phyloP scores from a whole-genome alignment of 805 yeast species.

The Yamadazyma philogaea region DNA sequence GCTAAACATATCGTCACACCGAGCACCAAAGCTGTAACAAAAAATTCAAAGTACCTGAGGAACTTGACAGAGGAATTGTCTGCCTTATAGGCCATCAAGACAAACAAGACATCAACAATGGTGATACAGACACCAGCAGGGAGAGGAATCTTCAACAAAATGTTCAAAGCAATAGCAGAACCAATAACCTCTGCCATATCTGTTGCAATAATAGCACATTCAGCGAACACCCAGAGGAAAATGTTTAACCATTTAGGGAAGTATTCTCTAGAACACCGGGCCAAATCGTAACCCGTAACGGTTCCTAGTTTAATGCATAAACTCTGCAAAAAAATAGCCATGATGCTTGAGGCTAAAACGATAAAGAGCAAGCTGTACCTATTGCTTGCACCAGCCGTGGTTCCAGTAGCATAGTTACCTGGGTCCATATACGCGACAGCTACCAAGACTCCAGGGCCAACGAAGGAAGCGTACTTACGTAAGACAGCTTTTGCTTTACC shows the following conservation, averaged over 20 bases:
- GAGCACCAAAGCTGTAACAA: slow-evolving; percentile 41
- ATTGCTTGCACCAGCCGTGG: slow-evolving; percentile 47
- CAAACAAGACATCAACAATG: slow-evolving; percentile 44
- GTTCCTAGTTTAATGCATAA: slow-evolving; percentile 47
- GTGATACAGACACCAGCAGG: slow-evolving; percentile 50
- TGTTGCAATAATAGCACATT: slow-evolving; percentile 49
- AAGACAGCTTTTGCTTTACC: neutral
- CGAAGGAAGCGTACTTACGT: slow-evolving; percentile 34
- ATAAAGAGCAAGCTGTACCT: slow-evolving; percentile 41
- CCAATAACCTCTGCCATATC: slow-evolving; percentile 56
- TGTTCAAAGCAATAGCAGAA: slow-evolving; percentile 49
- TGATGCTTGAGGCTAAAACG: slow-evolving; percentile 40
- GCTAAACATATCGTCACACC: slow-evolving; percentile 46
- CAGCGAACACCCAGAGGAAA: slow-evolving; percentile 42
- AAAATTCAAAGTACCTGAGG: slow-evolving; percentile 37
- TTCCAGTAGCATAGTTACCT: slow-evolving; percentile 50
- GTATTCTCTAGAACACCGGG: slow-evolving; percentile 40
- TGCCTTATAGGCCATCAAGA: slow-evolving; percentile 45
- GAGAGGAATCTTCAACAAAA: slow-evolving; percentile 41
- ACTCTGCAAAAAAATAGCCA: slow-evolving; percentile 46
- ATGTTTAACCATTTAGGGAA: slow-evolving; percentile 40
- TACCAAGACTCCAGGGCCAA: slow-evolving; percentile 50
- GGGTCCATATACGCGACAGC: slow-evolving; percentile 54
- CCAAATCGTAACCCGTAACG: slow-evolving; percentile 48
- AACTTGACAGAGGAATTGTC: slow-evolving; percentile 38